Conservation (phyloP, 106 monocot species). For the Dendrobium nobile region DNA sequence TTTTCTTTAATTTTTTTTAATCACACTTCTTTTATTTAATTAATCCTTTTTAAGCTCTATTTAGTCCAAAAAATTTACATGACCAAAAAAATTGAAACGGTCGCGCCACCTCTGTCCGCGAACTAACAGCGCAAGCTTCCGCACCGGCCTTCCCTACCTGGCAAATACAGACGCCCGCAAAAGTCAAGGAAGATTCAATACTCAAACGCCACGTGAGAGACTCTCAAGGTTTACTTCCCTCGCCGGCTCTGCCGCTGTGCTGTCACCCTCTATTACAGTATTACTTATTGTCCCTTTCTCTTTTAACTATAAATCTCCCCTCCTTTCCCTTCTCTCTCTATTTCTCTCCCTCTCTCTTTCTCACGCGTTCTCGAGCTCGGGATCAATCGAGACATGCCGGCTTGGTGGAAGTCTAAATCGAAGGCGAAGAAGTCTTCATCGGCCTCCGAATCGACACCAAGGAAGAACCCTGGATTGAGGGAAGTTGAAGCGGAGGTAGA, state of each 20-base stretch:
- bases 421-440: conserved; percentile 6
- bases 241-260: background rate
- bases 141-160: background rate
- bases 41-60: too few species aligned
- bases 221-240: background rate
- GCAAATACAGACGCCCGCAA: background rate
- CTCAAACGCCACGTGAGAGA: background rate
- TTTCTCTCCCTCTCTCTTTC: background rate
- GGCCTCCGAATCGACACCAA: background rate
- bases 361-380: background rate
- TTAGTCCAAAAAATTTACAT: too few species aligned
- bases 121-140: too few species aligned
- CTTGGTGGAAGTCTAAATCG: conserved; percentile 52
- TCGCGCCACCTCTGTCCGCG: too few species aligned
- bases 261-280: background rate
- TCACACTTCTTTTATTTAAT: too few species aligned
- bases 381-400: conserved; percentile 30
- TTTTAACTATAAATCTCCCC: too few species aligned
- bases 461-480: background rate
- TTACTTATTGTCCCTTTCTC: background rate
- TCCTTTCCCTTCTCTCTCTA: background rate
- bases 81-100: too few species aligned
- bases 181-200: background rate
- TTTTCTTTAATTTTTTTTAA: too few species aligned
- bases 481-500: background rate